These are phyloP conservation scores for Crithidia expoeki DNA, from an alignment of 208 protist genomes.

Conservation along the genomic window DNA sequence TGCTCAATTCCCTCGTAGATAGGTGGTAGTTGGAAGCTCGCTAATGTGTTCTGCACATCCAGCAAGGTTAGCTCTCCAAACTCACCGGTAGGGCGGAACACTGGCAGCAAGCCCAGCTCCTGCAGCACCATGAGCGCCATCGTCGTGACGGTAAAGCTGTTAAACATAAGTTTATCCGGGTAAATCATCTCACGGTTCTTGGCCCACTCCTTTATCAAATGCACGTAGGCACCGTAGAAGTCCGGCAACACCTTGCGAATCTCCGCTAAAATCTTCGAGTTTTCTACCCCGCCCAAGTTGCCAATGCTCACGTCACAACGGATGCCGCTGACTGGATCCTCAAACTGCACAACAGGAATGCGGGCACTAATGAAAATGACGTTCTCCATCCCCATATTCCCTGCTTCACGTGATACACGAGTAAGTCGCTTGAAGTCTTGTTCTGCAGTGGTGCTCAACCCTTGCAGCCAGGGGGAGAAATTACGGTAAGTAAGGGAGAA, in stretches of 20 bases:
- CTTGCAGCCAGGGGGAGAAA: constrained; percentile 85
- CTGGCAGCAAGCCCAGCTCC: constrained; percentile 83
- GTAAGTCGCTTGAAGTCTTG: constrained; percentile 70
- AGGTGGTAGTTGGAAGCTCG: constrained; percentile 61
- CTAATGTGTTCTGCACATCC: constrained; percentile 54
- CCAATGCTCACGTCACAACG: constrained; percentile 90
- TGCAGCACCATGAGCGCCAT: constrained; percentile 92
- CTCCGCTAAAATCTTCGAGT: constrained; percentile 78
- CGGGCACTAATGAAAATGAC: constrained; percentile 77
- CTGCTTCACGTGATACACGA: constrained; percentile 78
- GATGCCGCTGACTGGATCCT: constrained; percentile 68
- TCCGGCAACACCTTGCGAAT: constrained; percentile 79
- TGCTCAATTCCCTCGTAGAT: constrained; percentile 76
- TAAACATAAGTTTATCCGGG: constrained; percentile 84
- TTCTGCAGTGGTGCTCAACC: constrained; percentile 63
- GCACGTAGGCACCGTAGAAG: constrained; percentile 88
- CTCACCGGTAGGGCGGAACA: constrained; percentile 72
- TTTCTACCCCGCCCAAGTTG: constrained; percentile 86
- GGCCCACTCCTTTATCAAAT: constrained; percentile 87
- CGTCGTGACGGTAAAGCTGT: constrained; percentile 90
- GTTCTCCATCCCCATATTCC: constrained; percentile 78
- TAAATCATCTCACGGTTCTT: constrained; percentile 85
- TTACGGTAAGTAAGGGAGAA: constrained; percentile 89
- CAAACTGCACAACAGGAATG: constrained; percentile 89
- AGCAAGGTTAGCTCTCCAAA: constrained; percentile 77